Percentiles rank a stretch among this genome's conserved stretches.
Conservation (phyloP, 805 yeast genomes). For the Suhomyces pyralidae region DNA sequence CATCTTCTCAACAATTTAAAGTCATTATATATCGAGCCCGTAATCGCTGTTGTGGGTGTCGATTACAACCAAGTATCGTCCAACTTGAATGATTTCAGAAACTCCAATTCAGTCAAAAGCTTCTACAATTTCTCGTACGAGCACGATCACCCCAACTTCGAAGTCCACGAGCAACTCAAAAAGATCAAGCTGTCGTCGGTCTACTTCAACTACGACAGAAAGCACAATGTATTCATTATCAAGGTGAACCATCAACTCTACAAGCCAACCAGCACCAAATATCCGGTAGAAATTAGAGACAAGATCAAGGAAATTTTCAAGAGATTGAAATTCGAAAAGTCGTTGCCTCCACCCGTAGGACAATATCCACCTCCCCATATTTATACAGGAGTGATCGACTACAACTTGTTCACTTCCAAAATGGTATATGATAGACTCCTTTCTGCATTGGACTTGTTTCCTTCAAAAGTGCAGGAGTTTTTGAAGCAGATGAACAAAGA, state of each 20-base stretch:
- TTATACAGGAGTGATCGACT: constrained; percentile 8
- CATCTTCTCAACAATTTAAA: constrained; percentile 32
- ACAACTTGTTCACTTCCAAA: constrained; percentile 18
- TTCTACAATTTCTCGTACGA: constrained; percentile 14
- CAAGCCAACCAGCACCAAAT: constrained; percentile 10
- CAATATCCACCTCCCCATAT: constrained; percentile 3
- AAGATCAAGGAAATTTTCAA: constrained; percentile 16
- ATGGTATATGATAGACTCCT: constrained; percentile 24
- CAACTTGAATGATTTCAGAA: constrained; percentile 25
- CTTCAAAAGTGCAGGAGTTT: constrained; percentile 18
- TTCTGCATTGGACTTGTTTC: constrained; percentile 11
- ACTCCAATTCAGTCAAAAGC: constrained; percentile 22
- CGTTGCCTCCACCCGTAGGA: constrained; percentile 7
- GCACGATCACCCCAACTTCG: not conserved
- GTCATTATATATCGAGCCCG: constrained; percentile 38
- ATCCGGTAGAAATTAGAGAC: constrained; percentile 14
- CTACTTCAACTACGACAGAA: constrained; percentile 18
- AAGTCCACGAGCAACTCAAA: constrained; percentile 2
- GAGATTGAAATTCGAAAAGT: constrained; percentile 13
- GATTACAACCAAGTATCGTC: constrained; percentile 28
- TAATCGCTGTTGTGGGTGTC: constrained; percentile 32
- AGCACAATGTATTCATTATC: constrained; percentile 20
- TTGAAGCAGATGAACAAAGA: constrained; percentile 18
- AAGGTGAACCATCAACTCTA: constrained; percentile 20
- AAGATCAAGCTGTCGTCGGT: constrained; percentile 15